Base-by-base conservation (phyloP, 2,329 filamentous ascomycete genomes). In the Diaporthe destruens region DNA sequence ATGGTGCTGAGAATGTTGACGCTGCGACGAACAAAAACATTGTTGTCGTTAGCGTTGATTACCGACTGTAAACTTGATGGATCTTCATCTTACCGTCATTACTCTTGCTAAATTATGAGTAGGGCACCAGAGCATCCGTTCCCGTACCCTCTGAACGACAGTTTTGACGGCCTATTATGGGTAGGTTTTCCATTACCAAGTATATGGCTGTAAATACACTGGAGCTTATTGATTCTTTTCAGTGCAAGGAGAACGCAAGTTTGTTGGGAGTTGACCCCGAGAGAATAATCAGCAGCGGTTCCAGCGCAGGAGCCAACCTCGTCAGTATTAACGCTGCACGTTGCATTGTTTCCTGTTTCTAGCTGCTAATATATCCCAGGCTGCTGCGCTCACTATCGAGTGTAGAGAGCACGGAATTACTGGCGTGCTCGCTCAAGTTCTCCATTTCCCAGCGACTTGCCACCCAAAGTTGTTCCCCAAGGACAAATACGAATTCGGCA, bases 201-300 rank as follows among this genome's bases (percentile, higher is more conserved):
- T 0, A 49, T n/a, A 18, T 44, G 6, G n/a, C 9, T 29, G 1
- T 5, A 9, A 0, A 8, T 20, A 0, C 4, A 1, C 0, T 1
- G 11, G 0, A 9, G 7, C 18, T 49, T 1, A 65, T 2, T 42
- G 11, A 8, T n/a, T 0, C 6, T 34, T 0, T 36, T 8, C 9
- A 51, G 61, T 65, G 61, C 0, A 65, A 65, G 34, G 20, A 65
- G 2, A 65, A 65, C n/a, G 61, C 61, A 25, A 36, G 12, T 7
- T 3, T 51, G 2, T 14, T 65, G 6, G 61, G 61, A 51, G 29
- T 65, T 4, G 14, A 65, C 29, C 12, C 44, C 1, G 44, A 65
- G 23, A 49, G 44, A 2, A 36, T 51, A 4, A 51, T 65, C 12
- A 44, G 51, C 1, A 51, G 61, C 61, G 61, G 61, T 11, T 36